Evolutionary conservation across 164 flowering plant genomes (phyloP).

Genomic region (Chimonanthus praecox): DNA sequence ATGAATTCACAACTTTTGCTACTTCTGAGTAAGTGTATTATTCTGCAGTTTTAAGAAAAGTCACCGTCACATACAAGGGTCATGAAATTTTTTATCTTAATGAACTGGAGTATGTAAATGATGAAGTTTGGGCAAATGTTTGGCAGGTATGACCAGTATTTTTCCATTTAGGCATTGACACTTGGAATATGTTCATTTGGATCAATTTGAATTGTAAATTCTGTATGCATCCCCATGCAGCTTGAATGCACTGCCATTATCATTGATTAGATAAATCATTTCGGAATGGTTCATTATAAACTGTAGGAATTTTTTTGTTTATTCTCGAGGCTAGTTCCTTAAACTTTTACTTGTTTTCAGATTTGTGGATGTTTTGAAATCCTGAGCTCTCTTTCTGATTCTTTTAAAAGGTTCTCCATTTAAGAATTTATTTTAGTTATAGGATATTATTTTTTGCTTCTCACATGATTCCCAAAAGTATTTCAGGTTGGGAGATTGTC

Average conservation of each 20-base stretch:
- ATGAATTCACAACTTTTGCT: background rate
- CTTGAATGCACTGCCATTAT: background rate
- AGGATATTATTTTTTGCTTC: background rate
- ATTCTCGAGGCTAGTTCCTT: too few species aligned
- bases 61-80: conserved; percentile 53
- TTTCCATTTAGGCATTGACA: background rate
- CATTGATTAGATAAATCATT: background rate
- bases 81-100: conserved; percentile 71
- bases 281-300: background rate
- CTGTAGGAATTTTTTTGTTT: background rate
- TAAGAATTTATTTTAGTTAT: too few species aligned
- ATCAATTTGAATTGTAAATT: background rate
- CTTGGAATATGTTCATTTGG: background rate
- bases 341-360: too few species aligned
- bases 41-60: conserved; percentile 42
- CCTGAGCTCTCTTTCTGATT: background rate
- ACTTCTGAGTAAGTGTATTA: conserved; percentile 9
- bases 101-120: conserved; percentile 80
- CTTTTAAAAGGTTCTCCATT: background rate
- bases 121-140: conserved; percentile 97
- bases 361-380: background rate
- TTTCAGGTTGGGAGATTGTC: too few species aligned
- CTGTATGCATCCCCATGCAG: background rate
- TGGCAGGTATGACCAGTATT: conserved; percentile 44
- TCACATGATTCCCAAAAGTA: too few species aligned